Conservation (phyloP, 2,329 filamentous ascomycete genomes). For the Beauveria pseudobassiana region DNA sequence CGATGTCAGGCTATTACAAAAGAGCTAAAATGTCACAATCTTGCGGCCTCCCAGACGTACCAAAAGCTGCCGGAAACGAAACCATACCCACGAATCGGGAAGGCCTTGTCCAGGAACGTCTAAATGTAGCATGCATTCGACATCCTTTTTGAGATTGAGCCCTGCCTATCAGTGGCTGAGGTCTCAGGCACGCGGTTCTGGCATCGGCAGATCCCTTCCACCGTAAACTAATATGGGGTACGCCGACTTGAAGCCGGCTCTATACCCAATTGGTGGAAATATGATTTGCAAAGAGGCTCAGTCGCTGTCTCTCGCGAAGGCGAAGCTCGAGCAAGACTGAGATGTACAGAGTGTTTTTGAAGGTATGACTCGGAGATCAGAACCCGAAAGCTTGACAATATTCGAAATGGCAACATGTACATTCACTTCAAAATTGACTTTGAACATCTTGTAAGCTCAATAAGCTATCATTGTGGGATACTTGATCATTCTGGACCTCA, state of each 20-base stretch:
- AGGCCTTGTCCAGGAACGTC: not conserved
- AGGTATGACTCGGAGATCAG: not conserved
- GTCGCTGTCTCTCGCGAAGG: not conserved
- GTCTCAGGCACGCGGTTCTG: not conserved
- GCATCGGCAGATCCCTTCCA: not conserved
- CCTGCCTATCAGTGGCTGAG: not conserved
- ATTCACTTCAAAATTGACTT: not conserved
- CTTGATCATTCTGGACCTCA: not conserved
- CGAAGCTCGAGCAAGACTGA: not conserved
- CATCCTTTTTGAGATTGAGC: not conserved
- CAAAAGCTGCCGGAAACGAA: not conserved
- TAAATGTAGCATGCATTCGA: not conserved
- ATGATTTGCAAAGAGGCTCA: not conserved
- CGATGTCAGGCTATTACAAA: not conserved
- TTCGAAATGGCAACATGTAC: not conserved
- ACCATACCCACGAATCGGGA: not conserved
- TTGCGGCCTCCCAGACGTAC: not conserved
- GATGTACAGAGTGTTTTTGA: not conserved
- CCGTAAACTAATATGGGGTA: constrained; percentile 4
- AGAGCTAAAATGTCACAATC: constrained; percentile 9
- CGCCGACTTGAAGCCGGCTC: not conserved
- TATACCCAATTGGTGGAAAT: constrained; percentile 4
- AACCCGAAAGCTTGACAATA: not conserved
- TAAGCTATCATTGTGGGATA: not conserved
- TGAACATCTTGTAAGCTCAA: not conserved